A percentile compares a stretch with the other conserved stretches of the same genome.
Evolutionary conservation across 202 grass and related monocot species (phyloP).

Genomic region (Bolboschoenoplectus hybrid): DNA sequence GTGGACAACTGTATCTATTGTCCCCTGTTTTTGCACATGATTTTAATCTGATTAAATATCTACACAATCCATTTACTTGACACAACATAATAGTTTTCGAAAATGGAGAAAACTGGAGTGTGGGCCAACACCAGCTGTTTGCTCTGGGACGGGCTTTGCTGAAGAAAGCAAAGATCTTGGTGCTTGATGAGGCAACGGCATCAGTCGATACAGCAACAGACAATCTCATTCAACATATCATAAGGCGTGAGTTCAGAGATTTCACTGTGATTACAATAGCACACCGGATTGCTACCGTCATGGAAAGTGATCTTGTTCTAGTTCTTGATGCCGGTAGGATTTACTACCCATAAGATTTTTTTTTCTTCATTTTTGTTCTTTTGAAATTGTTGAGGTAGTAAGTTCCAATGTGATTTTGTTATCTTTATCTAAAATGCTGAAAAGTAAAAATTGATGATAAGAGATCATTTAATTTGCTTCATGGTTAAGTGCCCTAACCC

Average conservation of each 20-base stretch:
- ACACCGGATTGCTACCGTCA: constrained; percentile 42
- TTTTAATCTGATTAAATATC: no score
- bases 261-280: constrained; percentile 49
- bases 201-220: constrained; percentile 46
- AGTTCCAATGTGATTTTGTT: no score
- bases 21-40: not conserved
- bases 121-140: constrained; percentile 76
- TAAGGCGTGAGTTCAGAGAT: constrained; percentile 37
- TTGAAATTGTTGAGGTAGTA: not conserved
- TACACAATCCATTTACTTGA: no score
- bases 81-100: constrained; percentile 46
- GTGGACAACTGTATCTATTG: no score
- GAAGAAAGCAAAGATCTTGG: constrained; percentile 42
- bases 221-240: constrained; percentile 41
- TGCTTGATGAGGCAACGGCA: constrained; percentile 57
- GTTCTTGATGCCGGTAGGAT: constrained; percentile 45
- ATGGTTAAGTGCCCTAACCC: no score
- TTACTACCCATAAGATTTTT: not conserved
- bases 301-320: constrained; percentile 41
- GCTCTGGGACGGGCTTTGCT: constrained; percentile 57
- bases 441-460: no score
- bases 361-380: not conserved
- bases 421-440: no score
- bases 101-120: constrained; percentile 84
- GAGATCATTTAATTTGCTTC: no score